Evolutionary conservation across 306 rosid species (phyloP), one percentile per base, ranked within the genome.

Genomic region (Corylus heterophylla): DNA sequence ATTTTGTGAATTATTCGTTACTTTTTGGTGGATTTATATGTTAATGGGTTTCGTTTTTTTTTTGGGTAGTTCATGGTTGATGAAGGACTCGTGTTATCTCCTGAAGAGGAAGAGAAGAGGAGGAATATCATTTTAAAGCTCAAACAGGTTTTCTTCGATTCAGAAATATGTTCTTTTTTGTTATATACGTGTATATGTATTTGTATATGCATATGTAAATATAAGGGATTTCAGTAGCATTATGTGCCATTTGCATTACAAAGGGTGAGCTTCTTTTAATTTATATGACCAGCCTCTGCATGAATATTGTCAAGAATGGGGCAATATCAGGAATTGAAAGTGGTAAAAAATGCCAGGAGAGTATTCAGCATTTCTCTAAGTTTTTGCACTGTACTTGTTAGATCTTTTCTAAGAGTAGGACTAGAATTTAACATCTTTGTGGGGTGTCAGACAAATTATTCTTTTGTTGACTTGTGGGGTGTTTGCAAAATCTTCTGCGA

Each of bases 21-120:
- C 2, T 31, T 16, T 44, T 79, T 72, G 3, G 75, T 31, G 51
- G 47, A 7, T 12, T 75, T 20, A 1, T 48, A 2, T 48, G 20
- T 42, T 27, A 71, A 5, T 64, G 79, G 80, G 67, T 76, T 75
- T 45, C 7, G 42, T 5, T 58, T 14, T 22, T 3, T 18, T 56
- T 44, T 2, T 0, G 61, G 81, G 77, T 61, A 86, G 89, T 84
- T 66, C 29, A 79, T 83, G 69, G 78, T 37, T 69, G 79, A 87
- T 42, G 84, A 87, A 78, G 82, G 84, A 18, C 87, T 87, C 63
- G 73, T 81, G 76, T 87, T 87, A 0, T 75, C 82, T 13, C 48
- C 51, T 0, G 82, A 81, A 42, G 89, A 86, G 54, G 85, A 83
- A 49, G 76, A 69, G 8, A 86, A 71, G 76, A 78, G 87, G 49